A percentile compares a stretch with the other conserved stretches of the same genome.
Evolutionary conservation across 495 filamentous ascomycete genomes (phyloP).

Genomic region (Penicillium pancosmium): DNA sequence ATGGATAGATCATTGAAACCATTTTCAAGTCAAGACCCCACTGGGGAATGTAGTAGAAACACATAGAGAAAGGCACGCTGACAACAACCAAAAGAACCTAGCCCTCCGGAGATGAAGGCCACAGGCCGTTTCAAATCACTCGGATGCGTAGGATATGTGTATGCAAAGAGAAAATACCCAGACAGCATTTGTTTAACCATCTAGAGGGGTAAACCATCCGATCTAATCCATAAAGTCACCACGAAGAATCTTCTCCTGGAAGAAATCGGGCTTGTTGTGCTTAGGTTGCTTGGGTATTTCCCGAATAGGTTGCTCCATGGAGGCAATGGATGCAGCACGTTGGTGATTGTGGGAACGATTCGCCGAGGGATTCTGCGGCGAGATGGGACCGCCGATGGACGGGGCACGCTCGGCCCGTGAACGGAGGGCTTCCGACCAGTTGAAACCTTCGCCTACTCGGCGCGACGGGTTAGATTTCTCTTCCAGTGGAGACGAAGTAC

Average conservation of each 20-base stretch:
- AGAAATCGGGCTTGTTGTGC: slow-evolving; percentile 78
- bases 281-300: slow-evolving; percentile 70
- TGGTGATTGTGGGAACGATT: slow-evolving; percentile 44
- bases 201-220: background rate
- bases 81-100: too few species aligned
- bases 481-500: slow-evolving; percentile 42
- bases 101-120: too few species aligned
- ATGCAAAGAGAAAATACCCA: background rate
- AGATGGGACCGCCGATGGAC: slow-evolving; percentile 53
- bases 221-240: slow-evolving; percentile 97
- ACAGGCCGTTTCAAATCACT: too few species aligned
- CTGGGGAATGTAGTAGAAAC: too few species aligned
- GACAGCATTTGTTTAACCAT: background rate
- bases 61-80: too few species aligned
- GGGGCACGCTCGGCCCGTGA: slow-evolving; percentile 83
- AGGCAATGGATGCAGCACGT: slow-evolving; percentile 64
- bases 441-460: slow-evolving; percentile 85
- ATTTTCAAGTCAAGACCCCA: too few species aligned
- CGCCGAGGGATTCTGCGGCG: slow-evolving; percentile 28
- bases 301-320: slow-evolving; percentile 67
- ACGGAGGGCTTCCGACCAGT: slow-evolving; percentile 93
- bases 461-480: slow-evolving; percentile 50
- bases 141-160: background rate
- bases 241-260: slow-evolving; percentile 95
- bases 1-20: background rate